phyloP scores from a whole-genome alignment of 108 stramenopile genomes.

The Cylindrotheca closterium region DNA sequence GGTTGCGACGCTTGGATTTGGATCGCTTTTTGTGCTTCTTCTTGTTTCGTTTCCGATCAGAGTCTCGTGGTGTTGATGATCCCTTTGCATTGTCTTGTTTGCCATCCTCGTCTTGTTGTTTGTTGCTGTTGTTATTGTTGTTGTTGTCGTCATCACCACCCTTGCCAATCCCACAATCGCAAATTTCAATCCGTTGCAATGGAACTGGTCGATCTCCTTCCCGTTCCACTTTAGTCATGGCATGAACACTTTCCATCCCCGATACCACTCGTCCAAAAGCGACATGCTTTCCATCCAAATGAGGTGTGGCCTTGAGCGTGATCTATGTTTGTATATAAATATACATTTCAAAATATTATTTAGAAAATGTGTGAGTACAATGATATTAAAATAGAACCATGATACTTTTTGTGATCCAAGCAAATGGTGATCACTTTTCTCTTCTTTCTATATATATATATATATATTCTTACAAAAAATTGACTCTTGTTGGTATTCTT shows the following conservation, averaged over 20 bases:
- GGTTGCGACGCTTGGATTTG: too few relatives aligned
- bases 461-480: constrained; percentile 49
- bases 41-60: too few relatives aligned
- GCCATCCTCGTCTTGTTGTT: too few relatives aligned
- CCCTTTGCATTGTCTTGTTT: too few relatives aligned
- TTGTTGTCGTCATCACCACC: too few relatives aligned
- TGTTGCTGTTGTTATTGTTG: too few relatives aligned
- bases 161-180: constrained; percentile 70
- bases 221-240: constrained; percentile 62
- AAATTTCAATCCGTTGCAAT: constrained; percentile 67
- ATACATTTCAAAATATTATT: too few relatives aligned
- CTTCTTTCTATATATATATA: neutral
- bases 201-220: constrained; percentile 53
- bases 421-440: neutral
- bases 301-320: constrained; percentile 54
- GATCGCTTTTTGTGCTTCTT: too few relatives aligned
- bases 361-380: too few relatives aligned
- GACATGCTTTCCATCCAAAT: constrained; percentile 83
- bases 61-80: too few relatives aligned
- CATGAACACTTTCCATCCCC: constrained; percentile 69
- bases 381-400: constrained; percentile 26
- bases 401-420: neutral
- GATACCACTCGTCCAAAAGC: constrained; percentile 73
- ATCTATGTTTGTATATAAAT: too few relatives aligned
- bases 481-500: constrained; percentile 84